Evolutionary conservation across 2,329 filamentous ascomycete genomes (phyloP), one percentile per base, ranked within the genome.

Genomic region (Sporothrix dimorphospora): DNA sequence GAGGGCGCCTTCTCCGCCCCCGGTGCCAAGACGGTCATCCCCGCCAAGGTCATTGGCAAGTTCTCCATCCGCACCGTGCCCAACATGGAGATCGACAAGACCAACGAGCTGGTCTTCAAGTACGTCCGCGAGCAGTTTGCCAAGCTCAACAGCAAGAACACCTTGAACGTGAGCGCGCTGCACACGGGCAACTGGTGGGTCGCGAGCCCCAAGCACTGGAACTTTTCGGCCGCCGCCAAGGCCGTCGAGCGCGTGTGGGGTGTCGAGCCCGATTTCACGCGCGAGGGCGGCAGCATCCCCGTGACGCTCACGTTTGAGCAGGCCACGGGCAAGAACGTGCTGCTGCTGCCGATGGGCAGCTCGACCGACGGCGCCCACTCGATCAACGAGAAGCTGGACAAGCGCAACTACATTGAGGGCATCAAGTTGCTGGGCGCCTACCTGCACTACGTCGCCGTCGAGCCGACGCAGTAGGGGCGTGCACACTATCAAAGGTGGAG

Each of bases 181-280:
- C 96, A 99, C 85, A 91, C 90, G 73, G 96, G 96, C 77, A 98
- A 98, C 84, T 99, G 96, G 96, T 99, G 96, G 96, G 94, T 97
- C 65, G 94, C 97, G 63, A 94, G 92, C 79, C 95, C 96, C 40
- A 96, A 97, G 84, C 95, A 99, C 87, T 98, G 96, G 94, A 99
- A 99, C 87, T 99, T 98, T 84, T 89, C 90, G 40, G 95, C 95
- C 34, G 96, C 96, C 16, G 90, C 91, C 79, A 98, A 97, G 88
- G 96, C 96, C n/a, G 94, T 96, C 45, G 92, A 98, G 86, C 90
- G 94, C 75, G 96, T 99, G 49, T 99, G 94, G 89, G 93, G 93
- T 70, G 92, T 97, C 71, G 88, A 94, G 85, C 96, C 96, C 34
- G 96, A 99, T 83, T 92, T 97, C 82, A 99, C 96, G 53, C 90